Evolutionary conservation across 2,329 filamentous ascomycete genomes (phyloP).

Genomic region (Fusarium praegraminearum): DNA sequence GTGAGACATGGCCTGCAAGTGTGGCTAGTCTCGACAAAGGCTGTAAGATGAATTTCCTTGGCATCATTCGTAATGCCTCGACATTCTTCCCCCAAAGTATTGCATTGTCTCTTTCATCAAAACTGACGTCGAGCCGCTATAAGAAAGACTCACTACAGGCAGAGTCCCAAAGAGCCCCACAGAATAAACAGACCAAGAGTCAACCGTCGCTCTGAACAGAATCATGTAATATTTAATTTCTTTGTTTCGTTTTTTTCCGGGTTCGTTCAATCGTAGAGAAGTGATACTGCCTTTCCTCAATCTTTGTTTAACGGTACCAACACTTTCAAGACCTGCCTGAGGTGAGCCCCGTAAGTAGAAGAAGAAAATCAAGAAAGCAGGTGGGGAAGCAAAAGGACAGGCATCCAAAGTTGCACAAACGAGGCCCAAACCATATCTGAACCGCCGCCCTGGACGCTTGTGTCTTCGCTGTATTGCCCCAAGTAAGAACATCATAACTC

Average conservation of each 20-base stretch:
- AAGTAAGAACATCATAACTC: conserved; percentile 43
- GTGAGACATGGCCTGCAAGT: conserved; percentile 20
- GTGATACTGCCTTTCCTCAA: conserved; percentile 33
- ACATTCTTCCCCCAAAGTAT: conserved; percentile 23
- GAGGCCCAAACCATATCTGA: conserved; percentile 26
- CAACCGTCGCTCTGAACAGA: conserved; percentile 30
- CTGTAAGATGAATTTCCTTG: conserved; percentile 11
- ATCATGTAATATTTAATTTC: conserved; percentile 36
- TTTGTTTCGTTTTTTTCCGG: conserved; percentile 32
- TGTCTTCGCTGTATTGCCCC: conserved; percentile 32
- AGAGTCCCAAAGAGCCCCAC: conserved; percentile 21
- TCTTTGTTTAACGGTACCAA: conserved; percentile 37
- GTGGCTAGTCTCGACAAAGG: conserved; percentile 12
- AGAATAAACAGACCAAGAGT: conserved; percentile 33
- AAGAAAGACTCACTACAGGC: conserved; percentile 13
- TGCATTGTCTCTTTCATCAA: conserved; percentile 19
- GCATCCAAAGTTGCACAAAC: conserved; percentile 42
- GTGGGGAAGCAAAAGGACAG: conserved; percentile 37
- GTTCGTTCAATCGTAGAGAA: conserved; percentile 48
- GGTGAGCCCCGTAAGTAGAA: conserved; percentile 34
- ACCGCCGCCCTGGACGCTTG: conserved; percentile 29
- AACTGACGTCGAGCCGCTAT: conserved; percentile 1
- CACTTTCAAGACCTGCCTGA: conserved; percentile 48
- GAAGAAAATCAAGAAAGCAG: conserved; percentile 33
- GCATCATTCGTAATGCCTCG: conserved; percentile 25